These are phyloP conservation scores for Dioszegia aurantiaca DNA, from an alignment of 768 basidiomycete genomes.

Conservation along the genomic window DNA sequence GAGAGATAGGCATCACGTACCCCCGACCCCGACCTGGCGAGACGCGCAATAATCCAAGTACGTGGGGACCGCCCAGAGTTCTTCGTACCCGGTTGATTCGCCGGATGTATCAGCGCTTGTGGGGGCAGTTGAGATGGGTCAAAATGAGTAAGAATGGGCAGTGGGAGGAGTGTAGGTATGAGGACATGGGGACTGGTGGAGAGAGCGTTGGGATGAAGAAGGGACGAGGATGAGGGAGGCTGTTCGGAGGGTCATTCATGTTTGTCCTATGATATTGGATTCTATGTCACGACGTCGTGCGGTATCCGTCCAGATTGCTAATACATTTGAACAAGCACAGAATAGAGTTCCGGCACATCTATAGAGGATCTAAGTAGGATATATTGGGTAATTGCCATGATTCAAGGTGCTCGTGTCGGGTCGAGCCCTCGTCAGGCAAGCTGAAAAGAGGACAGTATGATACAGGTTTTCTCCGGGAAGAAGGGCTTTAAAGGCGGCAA, in stretches of 20 bases:
- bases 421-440: too few species aligned
- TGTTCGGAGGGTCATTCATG: too few species aligned
- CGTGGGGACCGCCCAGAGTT: constrained; percentile 23
- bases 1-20: background rate
- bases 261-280: too few species aligned
- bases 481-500: too few species aligned
- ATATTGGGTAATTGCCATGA: too few species aligned
- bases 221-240: background rate
- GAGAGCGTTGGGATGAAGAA: background rate
- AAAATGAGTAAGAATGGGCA: background rate
- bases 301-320: too few species aligned
- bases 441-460: background rate
- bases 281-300: too few species aligned
- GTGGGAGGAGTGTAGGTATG: constrained; percentile 1
- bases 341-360: too few species aligned
- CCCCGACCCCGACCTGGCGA: constrained; percentile 6
- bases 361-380: too few species aligned
- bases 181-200: background rate
- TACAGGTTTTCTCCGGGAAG: background rate
- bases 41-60: constrained; percentile 30
- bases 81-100: constrained; percentile 19
- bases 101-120: constrained; percentile 29
- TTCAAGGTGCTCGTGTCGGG: too few species aligned
- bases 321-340: too few species aligned
- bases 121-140: constrained; percentile 32